Evolutionary conservation across 495 filamentous ascomycete species (phyloP), one percentile per base, ranked within the genome.

Genomic region (Lasiosphaeria ovina): DNA sequence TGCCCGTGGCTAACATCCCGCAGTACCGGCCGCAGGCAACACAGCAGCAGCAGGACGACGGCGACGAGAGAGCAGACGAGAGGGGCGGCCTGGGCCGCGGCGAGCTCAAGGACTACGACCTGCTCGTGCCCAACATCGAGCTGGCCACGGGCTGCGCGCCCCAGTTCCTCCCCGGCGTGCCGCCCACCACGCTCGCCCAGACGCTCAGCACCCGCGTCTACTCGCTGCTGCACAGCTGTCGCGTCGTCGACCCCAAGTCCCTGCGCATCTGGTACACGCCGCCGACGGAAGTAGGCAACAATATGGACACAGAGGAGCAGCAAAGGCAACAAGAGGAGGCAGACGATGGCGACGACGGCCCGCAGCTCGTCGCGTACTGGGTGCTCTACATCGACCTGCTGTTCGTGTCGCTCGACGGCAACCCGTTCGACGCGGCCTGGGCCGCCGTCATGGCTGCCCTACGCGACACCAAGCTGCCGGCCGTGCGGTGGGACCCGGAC

Each of bases 51-150:
- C 51, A 14, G 2, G 33, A 53, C 1, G 57, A 50, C n/a, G 48
- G 42, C 38, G 38, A 55, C 16, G 44, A n/a, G 44, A 5, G 16
- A 42, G 8, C 8, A 12, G 44, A 44, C n/a, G 56, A 51, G 24
- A 35, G 40, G n/a, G 3, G 40, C 34, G 11, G 34, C n/a, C 14
- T 24, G 24, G 35, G 47, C 44, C 67, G 73, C 32, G 69, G 80
- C 34, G 76, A 78, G 45, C 65, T 78, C 4, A 72, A 77, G 17
- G 80, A 85, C 45, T 83, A 86, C 68, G 85, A 87, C 58, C 76
- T 98, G 35, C 77, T 98, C 8, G 94, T 98, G 10, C 95, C 94
- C 4, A 98, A 98, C 68, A 79, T 98, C 33, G 94, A 97, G 64
- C 75, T 98, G 33, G 83, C 85, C 35, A 98, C 94, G 9, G 94